phyloP scores from a whole-genome alignment of 345 rosid genomes.

The Hevea brasiliensis region DNA sequence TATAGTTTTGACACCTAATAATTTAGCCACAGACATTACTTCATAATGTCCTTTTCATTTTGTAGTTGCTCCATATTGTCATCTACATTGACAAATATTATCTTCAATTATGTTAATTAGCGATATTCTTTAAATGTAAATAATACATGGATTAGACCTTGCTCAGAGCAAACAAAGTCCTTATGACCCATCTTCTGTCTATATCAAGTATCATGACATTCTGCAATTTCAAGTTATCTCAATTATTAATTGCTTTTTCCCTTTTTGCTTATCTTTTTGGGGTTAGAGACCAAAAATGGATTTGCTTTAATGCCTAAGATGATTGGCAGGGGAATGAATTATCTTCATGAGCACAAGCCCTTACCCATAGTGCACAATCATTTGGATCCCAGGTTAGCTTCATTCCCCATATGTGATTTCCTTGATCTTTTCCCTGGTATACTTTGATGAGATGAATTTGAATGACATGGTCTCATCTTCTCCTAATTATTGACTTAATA shows the following conservation, averaged over 20 bases:
- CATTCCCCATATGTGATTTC: not conserved
- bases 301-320: not conserved
- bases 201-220: not conserved
- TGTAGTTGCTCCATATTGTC: not conserved
- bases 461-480: not conserved
- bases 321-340: slow-evolving; percentile 58
- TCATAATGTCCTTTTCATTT: not conserved
- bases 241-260: not conserved
- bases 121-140: not conserved
- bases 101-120: not conserved
- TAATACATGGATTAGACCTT: not conserved
- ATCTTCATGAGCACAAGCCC: slow-evolving; percentile 64
- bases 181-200: not conserved
- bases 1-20: not conserved
- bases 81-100: not conserved
- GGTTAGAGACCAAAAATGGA: too few species aligned
- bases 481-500: not conserved
- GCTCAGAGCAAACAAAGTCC: not conserved
- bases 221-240: not conserved
- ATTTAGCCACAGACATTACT: not conserved
- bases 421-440: not conserved
- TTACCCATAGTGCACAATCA: slow-evolving; percentile 59
- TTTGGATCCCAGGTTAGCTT: slow-evolving; percentile 43
- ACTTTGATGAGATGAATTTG: not conserved
- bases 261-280: not conserved